These are phyloP conservation scores for Botrytis paeoniae DNA, from an alignment of 2,329 filamentous ascomycete species.

Conservation along the genomic window DNA sequence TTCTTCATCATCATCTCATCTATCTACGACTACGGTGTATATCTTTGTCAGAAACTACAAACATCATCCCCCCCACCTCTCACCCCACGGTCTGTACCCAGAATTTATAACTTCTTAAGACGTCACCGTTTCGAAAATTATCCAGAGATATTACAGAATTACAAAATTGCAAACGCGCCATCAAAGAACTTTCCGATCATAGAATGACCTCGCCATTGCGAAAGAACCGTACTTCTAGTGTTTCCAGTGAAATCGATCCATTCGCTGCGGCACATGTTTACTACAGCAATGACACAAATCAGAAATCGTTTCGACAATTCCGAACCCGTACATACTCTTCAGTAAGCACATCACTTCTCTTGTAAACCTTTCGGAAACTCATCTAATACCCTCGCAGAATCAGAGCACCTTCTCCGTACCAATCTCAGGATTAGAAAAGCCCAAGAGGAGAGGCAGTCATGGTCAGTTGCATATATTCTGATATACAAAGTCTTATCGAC, in stretches of 20 bases:
- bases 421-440: constrained; percentile 29
- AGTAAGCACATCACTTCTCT: constrained; percentile 24
- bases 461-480: constrained; percentile 28
- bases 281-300: constrained; percentile 32
- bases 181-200: background rate
- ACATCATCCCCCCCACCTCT: background rate
- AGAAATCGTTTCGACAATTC: constrained; percentile 31
- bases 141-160: background rate
- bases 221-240: constrained; percentile 25
- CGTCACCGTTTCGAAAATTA: background rate
- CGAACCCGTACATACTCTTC: constrained; percentile 37
- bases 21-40: background rate
- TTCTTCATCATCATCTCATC: background rate
- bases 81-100: background rate
- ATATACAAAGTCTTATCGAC: background rate
- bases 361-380: background rate
- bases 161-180: background rate
- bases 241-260: constrained; percentile 34
- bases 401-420: constrained; percentile 24
- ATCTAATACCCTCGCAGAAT: constrained; percentile 26
- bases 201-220: constrained; percentile 30
- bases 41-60: background rate
- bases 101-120: background rate
- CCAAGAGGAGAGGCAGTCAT: constrained; percentile 36
- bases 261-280: constrained; percentile 36